Base-by-base conservation (phyloP, 169 alveolate species). In the Plasmodium berghei region DNA sequence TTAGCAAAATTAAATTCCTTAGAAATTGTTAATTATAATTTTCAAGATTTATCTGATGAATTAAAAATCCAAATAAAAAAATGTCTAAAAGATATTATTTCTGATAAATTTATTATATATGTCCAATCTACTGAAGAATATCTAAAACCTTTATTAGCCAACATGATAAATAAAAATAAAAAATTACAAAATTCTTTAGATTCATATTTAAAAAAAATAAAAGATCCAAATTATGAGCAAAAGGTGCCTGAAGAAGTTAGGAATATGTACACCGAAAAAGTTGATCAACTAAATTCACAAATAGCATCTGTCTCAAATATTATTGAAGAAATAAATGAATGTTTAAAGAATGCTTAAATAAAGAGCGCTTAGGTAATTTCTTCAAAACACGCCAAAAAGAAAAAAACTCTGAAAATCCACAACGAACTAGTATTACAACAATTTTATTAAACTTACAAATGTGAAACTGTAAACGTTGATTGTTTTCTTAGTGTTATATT, bases 171-270 rank as follows among this genome's bases (percentile, higher is more conserved):
- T 42, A 93, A 93, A 48, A 71, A 92, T 28, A 88, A 92, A 49
- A 93, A 93, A 73, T 66, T 93, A 26, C 95, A 88, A 12, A 73
- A 67, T 55, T 89, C 94, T 69, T 74, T 96, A 52, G 95, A 91
- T 73, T 88, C 95, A 8, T 92, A 94, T 62, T 67, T 45, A 48
- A 94, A 95, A 92, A 90, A 93, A 80, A 70, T 92, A 26, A 91
- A 90, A 59, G 94, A 93, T 42, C 96, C 96, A 12, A 93, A 95
- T 89, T 94, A 94, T 72, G 95, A 87, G 80, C 88, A 87, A 45
- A 96, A 95, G 92, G 98, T 96, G 59, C 98, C 98, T 20, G 95
- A 91, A 42, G 88, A 85, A 75, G 94, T 95, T 16, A 85, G 94
- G 40, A 92, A 59, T 87, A 91, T 95, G 71, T 94, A 95, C 75